Conservation (phyloP, 2,329 filamentous ascomycete species). For the Fusarium sacchari region DNA sequence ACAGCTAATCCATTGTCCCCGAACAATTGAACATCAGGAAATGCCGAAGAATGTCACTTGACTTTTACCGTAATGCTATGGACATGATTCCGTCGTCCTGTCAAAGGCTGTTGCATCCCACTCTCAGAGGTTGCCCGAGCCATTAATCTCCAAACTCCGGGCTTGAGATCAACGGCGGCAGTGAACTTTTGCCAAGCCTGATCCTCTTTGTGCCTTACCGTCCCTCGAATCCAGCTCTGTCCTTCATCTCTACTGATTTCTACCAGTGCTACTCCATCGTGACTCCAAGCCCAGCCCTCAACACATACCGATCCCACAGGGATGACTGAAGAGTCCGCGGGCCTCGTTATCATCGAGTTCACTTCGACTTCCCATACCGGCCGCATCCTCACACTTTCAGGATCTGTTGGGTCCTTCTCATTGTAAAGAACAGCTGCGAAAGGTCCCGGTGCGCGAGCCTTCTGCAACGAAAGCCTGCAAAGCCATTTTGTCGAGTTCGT, state of each 20-base stretch:
- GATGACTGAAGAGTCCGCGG: not conserved
- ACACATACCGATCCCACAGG: not conserved
- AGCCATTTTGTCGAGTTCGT: slow-evolving; percentile 26
- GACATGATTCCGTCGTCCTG: not conserved
- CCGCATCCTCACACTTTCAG: not conserved
- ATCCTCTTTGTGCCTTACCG: not conserved
- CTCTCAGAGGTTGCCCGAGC: not conserved
- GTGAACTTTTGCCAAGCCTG: not conserved
- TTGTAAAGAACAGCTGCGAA: slow-evolving; percentile 9
- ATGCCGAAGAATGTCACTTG: slow-evolving; percentile 56
- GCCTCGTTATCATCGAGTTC: slow-evolving; percentile 17
- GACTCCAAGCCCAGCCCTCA: slow-evolving; percentile 7
- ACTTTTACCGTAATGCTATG: not conserved
- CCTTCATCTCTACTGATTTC: not conserved
- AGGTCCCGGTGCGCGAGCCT: not conserved
- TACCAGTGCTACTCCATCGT: not conserved
- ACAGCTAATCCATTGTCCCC: not conserved
- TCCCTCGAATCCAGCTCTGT: not conserved
- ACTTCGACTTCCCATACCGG: slow-evolving; percentile 20
- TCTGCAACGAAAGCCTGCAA: not conserved
- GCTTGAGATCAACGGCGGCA: not conserved
- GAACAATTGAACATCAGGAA: not conserved
- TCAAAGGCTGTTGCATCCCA: not conserved
- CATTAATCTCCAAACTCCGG: not conserved
- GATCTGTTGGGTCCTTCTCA: not conserved